Conservation (phyloP, 306 rosid genomes). For the Citrullus amarus region DNA sequence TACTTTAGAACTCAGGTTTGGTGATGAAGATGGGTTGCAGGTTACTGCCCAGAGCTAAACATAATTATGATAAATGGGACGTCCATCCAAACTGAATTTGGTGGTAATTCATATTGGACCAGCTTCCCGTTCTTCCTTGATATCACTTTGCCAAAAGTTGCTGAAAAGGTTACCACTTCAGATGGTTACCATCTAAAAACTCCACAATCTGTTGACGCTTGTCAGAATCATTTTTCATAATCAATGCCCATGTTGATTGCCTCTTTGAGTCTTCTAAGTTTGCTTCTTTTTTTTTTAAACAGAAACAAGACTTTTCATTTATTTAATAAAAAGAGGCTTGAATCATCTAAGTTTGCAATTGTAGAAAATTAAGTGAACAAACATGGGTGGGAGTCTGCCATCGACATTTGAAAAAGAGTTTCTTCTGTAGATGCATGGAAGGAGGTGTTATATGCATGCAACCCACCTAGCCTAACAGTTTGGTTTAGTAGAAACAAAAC, state of each 20-base stretch:
- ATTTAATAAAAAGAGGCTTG: too few species aligned
- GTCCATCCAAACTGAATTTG: background rate
- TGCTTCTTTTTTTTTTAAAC: too few species aligned
- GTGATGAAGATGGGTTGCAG: background rate
- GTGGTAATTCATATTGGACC: background rate
- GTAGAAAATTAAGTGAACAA: too few species aligned
- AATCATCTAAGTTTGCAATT: background rate
- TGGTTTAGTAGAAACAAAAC: background rate
- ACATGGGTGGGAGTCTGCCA: background rate
- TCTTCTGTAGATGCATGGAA: background rate
- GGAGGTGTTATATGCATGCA: background rate
- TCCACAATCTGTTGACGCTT: background rate
- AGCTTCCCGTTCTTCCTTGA: background rate
- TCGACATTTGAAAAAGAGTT: background rate
- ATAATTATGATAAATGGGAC: background rate
- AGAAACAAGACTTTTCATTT: too few species aligned
- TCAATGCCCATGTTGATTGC: background rate
- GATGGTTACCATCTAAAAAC: background rate
- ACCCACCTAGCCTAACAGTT: background rate
- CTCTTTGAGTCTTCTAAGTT: too few species aligned
- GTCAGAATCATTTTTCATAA: background rate
- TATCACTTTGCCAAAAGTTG: background rate
- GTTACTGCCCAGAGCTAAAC: background rate
- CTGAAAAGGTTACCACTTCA: background rate
- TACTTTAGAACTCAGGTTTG: background rate